Base-by-base conservation (phyloP, 2,329 filamentous ascomycete species). In the Cyphellophora europaea region DNA sequence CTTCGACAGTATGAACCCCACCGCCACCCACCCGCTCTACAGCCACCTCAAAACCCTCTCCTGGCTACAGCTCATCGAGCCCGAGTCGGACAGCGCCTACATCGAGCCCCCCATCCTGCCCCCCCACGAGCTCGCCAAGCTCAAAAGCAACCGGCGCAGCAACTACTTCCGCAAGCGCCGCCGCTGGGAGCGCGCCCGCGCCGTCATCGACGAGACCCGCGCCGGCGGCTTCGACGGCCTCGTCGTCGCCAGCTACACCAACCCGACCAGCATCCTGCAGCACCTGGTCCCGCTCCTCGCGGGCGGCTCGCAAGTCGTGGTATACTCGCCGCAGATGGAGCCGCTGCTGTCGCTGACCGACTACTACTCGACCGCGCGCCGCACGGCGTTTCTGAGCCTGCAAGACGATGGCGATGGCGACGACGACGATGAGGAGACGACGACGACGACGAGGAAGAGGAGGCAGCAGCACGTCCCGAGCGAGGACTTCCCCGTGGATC, bases 31-130 rank as follows among this genome's bases (percentile, higher is more conserved):
- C 54, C 89, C 91, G 1, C 74, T 98, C 8, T 73, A 81, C 57
- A 79, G 74, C 11, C 80, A 91, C 54, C 74, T 98, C 33, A 80
- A 89, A 50, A 76, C 81, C 4, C 67, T 96, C 18, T 89, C 85
- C 17, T 98, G 89, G 88, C 73, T 98, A 2, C 89, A 96, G 59
- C 74, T 98, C 4, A 64, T 95, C 11, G 71, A 82, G 15, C 91
- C 91, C 0, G 63, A 74, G 21, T 65, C 76, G 18, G 91, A 96
- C 56, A 70, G 73, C 1, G 75, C 81, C 3, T 94, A 93, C 59
- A 60, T 66, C 19, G 72, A 79, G 35, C 81, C 86, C 0, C 66
- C 74, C 1, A 54, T 62, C 0, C 65, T 79, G 1, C 50, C 76
- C 0, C 65, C 77, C 1, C 72, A 77, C 11, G 69, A 72, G 15